Evolutionary conservation across 257 asterid species (phyloP), one percentile per base, ranked within the genome.

Genomic region (Vinca minor): DNA sequence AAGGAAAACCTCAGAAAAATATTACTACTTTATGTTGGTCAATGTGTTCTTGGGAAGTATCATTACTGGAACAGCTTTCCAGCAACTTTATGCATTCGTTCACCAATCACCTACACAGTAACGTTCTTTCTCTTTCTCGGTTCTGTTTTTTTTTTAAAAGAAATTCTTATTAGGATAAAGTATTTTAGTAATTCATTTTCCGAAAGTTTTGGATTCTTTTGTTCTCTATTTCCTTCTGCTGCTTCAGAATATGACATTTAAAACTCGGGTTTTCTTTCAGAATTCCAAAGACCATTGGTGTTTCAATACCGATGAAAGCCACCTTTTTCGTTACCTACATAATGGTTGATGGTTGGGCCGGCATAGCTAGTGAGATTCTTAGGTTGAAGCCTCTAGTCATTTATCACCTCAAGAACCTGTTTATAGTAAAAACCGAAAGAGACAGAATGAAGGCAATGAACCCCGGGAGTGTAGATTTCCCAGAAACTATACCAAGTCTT

Each of bases 321-420:
- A 89, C 97, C 58, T 93, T 93, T 85, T 93, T 93, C 44, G 85
- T 93, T 57, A 89, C 99, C 1, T 93, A 84, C 74, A 85, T 89
- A 69, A 87, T 93, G 98, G 81, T 89, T 10, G 98, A 92, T 68
- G 98, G 98, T 41, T 93, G 97, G 98, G 97, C 98, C 14, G 96
- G 84, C 71, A 76, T 93, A 45, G 98, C 98, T 21, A 56, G 87
- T 66, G 98, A 93, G 73, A 89, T 93, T 69, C 94, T 93, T 49
- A 84, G 94, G 36, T 63, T 93, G 73, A 89, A 85, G 67, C 82
- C 76, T 26, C 66, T 93, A 39, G 89, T 87, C 31, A 89, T 87
- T 67, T 93, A 78, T 80, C 97, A 93, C 71, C 81, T 93, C 10
- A 93, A 89, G 78, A 87, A 85, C 78, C 78, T 87, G 79, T 85